Evolutionary conservation across 2,329 filamentous ascomycete species (phyloP), one percentile per base, ranked within the genome.

Genomic region (Aulographum hederae): DNA sequence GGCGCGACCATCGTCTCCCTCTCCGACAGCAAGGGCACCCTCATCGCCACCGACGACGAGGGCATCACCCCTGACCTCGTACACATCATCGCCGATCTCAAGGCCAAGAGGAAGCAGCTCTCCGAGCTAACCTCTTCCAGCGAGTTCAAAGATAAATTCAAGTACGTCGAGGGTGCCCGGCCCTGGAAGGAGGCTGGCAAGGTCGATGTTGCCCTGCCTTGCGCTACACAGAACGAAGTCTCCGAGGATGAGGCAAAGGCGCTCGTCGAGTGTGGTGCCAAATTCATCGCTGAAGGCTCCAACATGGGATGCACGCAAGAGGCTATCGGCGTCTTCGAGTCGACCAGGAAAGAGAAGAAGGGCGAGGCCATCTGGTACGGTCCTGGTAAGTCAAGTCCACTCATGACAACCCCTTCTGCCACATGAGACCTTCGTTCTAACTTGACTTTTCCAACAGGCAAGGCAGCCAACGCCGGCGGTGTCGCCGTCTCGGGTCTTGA

Each of bases 261-360:
- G 13, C 71, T 95, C 28, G 71, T 94, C 37, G 67, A 67, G 31
- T 69, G 68, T 37, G 86, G 86, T 43, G 69, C 68, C 50, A 72
- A 76, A 53, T 91, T 82, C 64, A 76, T 95, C 43, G 89, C 89
- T 36, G 89, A 98, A 63, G 89, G 89, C 35, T 89, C 78, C 60
- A 95, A 95, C 73, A 95, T 98, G 89, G 89, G 89, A 41, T 94
- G 84, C 67, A 94, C 85, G 20, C 82, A 89, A 60, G 84, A 79
- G 42, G 86, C 86, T 43, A 94, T 98, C 48, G 79, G 93, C 48
- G 64, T 82, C 42, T 95, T 95, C 54, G 86, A 95, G 69, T 69
- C 66, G 13, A 64, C 74, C 47, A 70, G 85, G 44, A 72, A 65
- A 46, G 54, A 64, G 52, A 69, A 69, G 53, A 73, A 81, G 63